Percentiles rank a stretch among this genome's conserved stretches.
Conservation (phyloP, 305 asterid genomes). For the Solanum hybrid region DNA sequence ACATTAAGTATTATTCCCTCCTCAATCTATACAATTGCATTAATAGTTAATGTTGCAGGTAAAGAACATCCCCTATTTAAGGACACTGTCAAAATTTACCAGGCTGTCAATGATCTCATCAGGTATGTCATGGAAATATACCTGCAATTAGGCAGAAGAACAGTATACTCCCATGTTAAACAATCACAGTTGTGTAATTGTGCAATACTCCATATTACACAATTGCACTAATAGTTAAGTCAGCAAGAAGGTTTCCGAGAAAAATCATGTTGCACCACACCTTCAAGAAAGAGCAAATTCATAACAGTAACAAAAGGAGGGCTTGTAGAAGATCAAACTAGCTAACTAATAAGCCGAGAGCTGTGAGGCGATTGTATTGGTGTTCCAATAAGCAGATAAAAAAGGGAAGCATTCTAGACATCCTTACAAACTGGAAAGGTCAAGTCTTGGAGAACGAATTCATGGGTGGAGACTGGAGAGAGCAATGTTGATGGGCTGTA, state of each 20-base stretch:
- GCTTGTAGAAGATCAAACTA: not conserved
- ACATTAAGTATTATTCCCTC: slow-evolving; percentile 64
- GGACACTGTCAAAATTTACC: slow-evolving; percentile 32
- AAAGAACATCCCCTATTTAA: slow-evolving; percentile 2
- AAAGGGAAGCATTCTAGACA: not conserved
- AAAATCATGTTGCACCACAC: not conserved
- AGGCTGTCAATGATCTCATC: slow-evolving; percentile 61
- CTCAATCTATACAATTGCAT: slow-evolving; percentile 41
- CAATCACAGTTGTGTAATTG: not conserved
- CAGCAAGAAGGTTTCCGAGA: not conserved
- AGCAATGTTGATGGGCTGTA: not conserved
- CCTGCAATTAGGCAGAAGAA: slow-evolving; percentile 33
- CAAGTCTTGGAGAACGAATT: not conserved
- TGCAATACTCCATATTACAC: not conserved
- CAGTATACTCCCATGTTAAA: not conserved
- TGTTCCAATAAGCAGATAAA: not conserved
- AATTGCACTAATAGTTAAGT: not conserved
- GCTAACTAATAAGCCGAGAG: not conserved
- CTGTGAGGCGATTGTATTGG: not conserved
- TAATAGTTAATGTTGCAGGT: not conserved
- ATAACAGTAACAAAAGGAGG: not conserved
- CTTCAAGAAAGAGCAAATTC: not conserved
- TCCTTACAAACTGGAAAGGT: not conserved
- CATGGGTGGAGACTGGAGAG: not conserved
- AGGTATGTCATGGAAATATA: slow-evolving; percentile 79